Evolutionary conservation across 208 protist genomes (phyloP).

Genomic region (Crithidia fasciculata): DNA sequence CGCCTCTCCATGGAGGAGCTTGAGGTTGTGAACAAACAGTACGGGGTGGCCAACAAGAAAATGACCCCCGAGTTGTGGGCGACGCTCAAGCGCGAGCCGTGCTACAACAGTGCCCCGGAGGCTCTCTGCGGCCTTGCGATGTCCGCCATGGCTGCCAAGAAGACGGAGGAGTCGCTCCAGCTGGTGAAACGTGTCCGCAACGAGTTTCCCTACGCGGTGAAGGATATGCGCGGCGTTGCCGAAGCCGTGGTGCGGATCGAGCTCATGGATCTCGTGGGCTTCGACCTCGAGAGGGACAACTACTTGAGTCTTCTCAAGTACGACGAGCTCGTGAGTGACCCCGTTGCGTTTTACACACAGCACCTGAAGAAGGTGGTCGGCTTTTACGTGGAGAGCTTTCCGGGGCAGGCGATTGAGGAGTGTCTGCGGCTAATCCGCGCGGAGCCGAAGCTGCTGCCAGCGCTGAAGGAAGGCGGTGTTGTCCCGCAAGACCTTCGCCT

Average conservation of each 20-base stretch:
- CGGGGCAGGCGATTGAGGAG: slow-evolving; percentile 36
- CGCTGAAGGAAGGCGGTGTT: slow-evolving; percentile 11
- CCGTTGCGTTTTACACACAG: slow-evolving; percentile 68
- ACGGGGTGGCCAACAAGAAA: slow-evolving; percentile 76
- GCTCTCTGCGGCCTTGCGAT: slow-evolving; percentile 85
- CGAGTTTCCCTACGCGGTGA: slow-evolving; percentile 76
- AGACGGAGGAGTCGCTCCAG: slow-evolving; percentile 50
- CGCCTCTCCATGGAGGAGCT: slow-evolving; percentile 55
- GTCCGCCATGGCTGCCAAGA: slow-evolving; percentile 62
- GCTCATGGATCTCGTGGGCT: slow-evolving; percentile 66
- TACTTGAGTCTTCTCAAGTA: slow-evolving; percentile 79
- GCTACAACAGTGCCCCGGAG: slow-evolving; percentile 84
- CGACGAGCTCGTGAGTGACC: slow-evolving; percentile 69
- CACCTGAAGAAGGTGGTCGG: slow-evolving; percentile 78
- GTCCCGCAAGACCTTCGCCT: slow-evolving; percentile 46
- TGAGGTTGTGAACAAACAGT: slow-evolving; percentile 53
- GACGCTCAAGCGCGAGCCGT: slow-evolving; percentile 71
- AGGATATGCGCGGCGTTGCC: slow-evolving; percentile 73
- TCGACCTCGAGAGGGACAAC: slow-evolving; percentile 80
- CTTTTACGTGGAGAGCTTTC: slow-evolving; percentile 71
- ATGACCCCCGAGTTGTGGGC: slow-evolving; percentile 68
- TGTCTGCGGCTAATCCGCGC: neutral
- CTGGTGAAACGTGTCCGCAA: slow-evolving; percentile 54
- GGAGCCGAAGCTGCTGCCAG: neutral
- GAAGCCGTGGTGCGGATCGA: slow-evolving; percentile 86